Base-by-base conservation (phyloP, 2,329 filamentous ascomycete species). In the Botrytis tulipae region DNA sequence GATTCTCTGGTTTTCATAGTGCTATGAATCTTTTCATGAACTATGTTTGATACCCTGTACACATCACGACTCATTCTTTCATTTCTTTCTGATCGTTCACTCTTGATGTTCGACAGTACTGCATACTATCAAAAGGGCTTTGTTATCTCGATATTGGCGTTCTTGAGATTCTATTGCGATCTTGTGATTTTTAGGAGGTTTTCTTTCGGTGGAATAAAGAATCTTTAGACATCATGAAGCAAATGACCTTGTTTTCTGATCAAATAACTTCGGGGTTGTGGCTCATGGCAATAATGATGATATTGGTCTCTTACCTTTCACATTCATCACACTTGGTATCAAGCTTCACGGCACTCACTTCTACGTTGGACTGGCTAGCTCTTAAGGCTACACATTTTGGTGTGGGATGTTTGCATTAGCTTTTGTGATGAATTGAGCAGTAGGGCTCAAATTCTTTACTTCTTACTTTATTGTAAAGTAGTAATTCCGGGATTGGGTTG, bases 21-120 rank as follows among this genome's bases (percentile, higher is more conserved):
- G 68, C 57, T 72, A 40, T 67, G 37, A 60, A 74, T 70, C 70
- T 71, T 69, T 74, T 74, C 59, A 74, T 73, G 70, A 73, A 71
- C 72, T 67, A 73, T 76, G 73, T 76, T 76, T 75, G 78, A 80
- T 79, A 79, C 78, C 78, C 78, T 80, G 78, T 79, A 79, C 71
- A 77, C 71, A 75, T 77, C 72, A 71, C 68, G 51, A 54, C 71
- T 69, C 44, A 20, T 63, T 35, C 59, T 57, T 71, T 65, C n/a
- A 42, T 54, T 74, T 73, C 65, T 68, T 59, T 65, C 46, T 35
- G 61, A 63, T 59, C 35, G 70, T 74, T 32, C 74, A 57, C 63
- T 72, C 54, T 32, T n/a, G 74, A 73, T 71, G 75, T 76, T 73
- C 61, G 51, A 42, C 51, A 73, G 74, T 76, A 76, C 76, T 76